These are phyloP conservation scores for Mycena citricolor DNA, from an alignment of 1,284 basidiomycete species.

Conservation along the genomic window DNA sequence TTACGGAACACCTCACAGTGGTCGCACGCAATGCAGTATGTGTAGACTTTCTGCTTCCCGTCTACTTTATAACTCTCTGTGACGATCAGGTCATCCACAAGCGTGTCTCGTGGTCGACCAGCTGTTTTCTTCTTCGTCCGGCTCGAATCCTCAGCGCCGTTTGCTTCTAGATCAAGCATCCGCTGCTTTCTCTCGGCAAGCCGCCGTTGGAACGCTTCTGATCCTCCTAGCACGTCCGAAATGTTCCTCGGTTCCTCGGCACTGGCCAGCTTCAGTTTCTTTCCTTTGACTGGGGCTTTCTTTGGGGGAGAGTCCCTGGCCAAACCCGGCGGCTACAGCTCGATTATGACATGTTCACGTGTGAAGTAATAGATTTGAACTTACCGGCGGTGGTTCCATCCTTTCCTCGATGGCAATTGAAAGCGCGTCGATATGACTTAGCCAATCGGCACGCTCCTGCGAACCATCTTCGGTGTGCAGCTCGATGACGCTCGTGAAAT, in stretches of 20 bases:
- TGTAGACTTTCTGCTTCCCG: background rate
- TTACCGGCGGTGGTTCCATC: constrained; percentile 2
- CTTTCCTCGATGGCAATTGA: background rate
- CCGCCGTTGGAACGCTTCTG: background rate
- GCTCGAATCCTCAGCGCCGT: constrained; percentile 4
- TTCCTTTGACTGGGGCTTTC: too few relatives aligned
- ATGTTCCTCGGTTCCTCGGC: background rate
- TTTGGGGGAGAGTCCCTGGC: background rate
- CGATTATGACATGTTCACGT: background rate
- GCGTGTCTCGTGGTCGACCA: constrained; percentile 7
- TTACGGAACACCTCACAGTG: constrained; percentile 3
- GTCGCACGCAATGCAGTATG: constrained; percentile 13
- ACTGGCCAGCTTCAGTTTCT: background rate
- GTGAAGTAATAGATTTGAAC: too few relatives aligned
- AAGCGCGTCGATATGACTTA: background rate
- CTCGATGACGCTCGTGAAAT: constrained; percentile 3
- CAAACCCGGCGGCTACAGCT: background rate
- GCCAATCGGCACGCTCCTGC: constrained; percentile 3
- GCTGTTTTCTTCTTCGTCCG: constrained; percentile 5
- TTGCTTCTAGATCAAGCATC: constrained; percentile 5
- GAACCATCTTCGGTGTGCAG: constrained; percentile 1
- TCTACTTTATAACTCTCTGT: constrained; percentile 2
- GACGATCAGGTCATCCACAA: constrained; percentile 9
- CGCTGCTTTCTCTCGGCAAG: constrained; percentile 8
- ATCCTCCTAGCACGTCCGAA: too few relatives aligned